phyloP scores from a whole-genome alignment of 2,329 filamentous ascomycete species.

The Chrysoporthe cubensis region DNA sequence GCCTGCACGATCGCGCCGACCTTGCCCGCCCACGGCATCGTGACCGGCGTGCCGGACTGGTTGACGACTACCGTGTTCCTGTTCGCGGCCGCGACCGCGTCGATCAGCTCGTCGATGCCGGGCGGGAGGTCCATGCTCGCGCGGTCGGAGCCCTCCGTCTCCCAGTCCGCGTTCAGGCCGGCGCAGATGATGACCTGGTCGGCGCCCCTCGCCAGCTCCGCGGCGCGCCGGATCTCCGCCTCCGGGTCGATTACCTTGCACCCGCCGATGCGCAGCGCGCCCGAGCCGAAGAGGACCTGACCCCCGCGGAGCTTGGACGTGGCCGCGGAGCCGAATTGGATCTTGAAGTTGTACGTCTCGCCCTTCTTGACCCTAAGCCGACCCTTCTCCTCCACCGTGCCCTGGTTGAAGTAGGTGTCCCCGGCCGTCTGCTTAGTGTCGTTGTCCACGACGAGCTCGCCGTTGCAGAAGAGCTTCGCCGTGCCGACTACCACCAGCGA shows the following conservation, averaged over 20 bases:
- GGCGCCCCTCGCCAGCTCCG: conserved; percentile 67
- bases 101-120: conserved; percentile 70
- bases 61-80: conserved; percentile 71
- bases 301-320: conserved; percentile 54
- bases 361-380: conserved; percentile 55
- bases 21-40: conserved; percentile 68
- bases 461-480: conserved; percentile 67
- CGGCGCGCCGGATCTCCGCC: conserved; percentile 67
- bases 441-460: conserved; percentile 66
- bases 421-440: conserved; percentile 63
- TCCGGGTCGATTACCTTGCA: conserved; percentile 60
- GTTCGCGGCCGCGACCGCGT: conserved; percentile 68
- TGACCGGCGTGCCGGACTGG: conserved; percentile 76
- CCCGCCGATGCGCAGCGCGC: conserved; percentile 66
- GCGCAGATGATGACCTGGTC: conserved; percentile 80
- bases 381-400: conserved; percentile 61
- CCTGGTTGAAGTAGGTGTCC: conserved; percentile 61
- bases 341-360: conserved; percentile 55
- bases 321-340: conserved; percentile 57
- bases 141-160: conserved; percentile 78
- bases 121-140: conserved; percentile 79
- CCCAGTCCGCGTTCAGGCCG: conserved; percentile 81
- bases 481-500: conserved; percentile 69
- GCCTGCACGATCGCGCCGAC: conserved; percentile 70
- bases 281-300: conserved; percentile 57